These are phyloP conservation scores for Mytilinidion resinicola DNA, from an alignment of 495 filamentous ascomycete species.

Conservation along the genomic window DNA sequence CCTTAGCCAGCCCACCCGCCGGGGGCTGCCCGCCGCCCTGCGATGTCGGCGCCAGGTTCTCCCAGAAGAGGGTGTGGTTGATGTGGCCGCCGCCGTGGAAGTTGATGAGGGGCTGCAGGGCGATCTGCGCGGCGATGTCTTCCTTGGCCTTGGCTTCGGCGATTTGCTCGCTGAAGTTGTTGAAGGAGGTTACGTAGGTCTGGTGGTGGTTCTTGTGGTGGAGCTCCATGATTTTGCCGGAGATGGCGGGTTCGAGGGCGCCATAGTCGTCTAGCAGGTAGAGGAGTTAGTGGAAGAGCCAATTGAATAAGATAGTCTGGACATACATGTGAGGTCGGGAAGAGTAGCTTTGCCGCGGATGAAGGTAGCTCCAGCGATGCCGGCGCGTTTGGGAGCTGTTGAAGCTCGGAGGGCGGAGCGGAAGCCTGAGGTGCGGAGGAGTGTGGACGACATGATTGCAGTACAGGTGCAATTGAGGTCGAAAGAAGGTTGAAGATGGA, in stretches of 20 bases:
- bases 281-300: too few relatives aligned
- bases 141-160: conserved; percentile 50
- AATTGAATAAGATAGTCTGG: background rate
- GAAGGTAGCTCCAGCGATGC: conserved; percentile 64
- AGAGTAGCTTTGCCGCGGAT: conserved; percentile 83
- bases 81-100: conserved; percentile 92
- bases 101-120: conserved; percentile 81
- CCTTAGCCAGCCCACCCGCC: conserved; percentile 54
- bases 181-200: conserved; percentile 70
- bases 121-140: conserved; percentile 64
- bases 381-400: conserved; percentile 48
- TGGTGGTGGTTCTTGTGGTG: conserved; percentile 76
- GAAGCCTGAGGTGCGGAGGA: conserved; percentile 47
- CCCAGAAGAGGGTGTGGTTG: conserved; percentile 92
- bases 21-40: conserved; percentile 73
- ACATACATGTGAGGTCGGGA: conserved; percentile 86
- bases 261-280: conserved; percentile 38
- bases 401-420: conserved; percentile 50
- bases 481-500: background rate
- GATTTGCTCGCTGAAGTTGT: conserved; percentile 57
- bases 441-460: conserved; percentile 49
- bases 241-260: conserved; percentile 91
- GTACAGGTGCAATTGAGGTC: background rate
- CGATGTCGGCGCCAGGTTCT: conserved; percentile 74
- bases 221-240: conserved; percentile 96